Percentiles rank a stretch among this genome's conserved stretches.
Evolutionary conservation across 2,329 filamentous ascomycete species (phyloP).

Genomic region (Zalaria obscura): DNA sequence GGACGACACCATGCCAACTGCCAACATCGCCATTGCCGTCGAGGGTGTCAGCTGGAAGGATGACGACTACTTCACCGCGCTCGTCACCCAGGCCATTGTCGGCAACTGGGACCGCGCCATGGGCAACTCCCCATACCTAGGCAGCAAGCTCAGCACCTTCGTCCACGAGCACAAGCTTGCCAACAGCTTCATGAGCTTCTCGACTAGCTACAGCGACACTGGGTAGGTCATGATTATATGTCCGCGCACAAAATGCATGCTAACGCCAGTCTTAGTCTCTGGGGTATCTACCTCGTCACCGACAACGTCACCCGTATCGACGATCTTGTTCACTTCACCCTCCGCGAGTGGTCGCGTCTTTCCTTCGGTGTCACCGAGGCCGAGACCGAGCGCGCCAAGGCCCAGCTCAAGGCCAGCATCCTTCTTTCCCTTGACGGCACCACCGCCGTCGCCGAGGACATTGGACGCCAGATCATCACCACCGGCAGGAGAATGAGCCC

Average conservation of each 20-base stretch:
- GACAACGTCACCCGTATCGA: constrained; percentile 80
- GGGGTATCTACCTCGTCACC: constrained; percentile 97
- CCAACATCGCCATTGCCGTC: constrained; percentile 95
- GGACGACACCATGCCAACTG: constrained; percentile 89
- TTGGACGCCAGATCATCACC: constrained; percentile 95
- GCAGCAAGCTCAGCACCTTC: constrained; percentile 93
- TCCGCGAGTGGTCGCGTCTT: constrained; percentile 95
- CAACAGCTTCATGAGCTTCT: constrained; percentile 99
- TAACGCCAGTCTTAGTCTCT: constrained; percentile 52
- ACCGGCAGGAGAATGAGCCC: constrained; percentile 85
- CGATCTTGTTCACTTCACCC: constrained; percentile 94
- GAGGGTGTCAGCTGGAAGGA: constrained; percentile 99
- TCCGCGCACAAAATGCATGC: constrained; percentile 5
- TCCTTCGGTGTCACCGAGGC: constrained; percentile 76
- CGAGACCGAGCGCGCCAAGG: constrained; percentile 96
- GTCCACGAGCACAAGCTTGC: constrained; percentile 90
- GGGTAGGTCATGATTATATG: constrained; percentile 47
- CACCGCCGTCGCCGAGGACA: constrained; percentile 93
- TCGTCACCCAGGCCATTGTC: constrained; percentile 95
- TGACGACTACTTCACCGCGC: constrained; percentile 95
- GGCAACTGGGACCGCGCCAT: constrained; percentile 99
- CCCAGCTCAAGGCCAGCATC: constrained; percentile 96
- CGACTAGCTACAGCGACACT: constrained; percentile 97
- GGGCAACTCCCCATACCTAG: constrained; percentile 92
- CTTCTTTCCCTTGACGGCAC: constrained; percentile 95